Evolutionary conservation across 805 yeast genomes (phyloP), one percentile per base, ranked within the genome.

Genomic region (Zygosaccharomyces siamensis): DNA sequence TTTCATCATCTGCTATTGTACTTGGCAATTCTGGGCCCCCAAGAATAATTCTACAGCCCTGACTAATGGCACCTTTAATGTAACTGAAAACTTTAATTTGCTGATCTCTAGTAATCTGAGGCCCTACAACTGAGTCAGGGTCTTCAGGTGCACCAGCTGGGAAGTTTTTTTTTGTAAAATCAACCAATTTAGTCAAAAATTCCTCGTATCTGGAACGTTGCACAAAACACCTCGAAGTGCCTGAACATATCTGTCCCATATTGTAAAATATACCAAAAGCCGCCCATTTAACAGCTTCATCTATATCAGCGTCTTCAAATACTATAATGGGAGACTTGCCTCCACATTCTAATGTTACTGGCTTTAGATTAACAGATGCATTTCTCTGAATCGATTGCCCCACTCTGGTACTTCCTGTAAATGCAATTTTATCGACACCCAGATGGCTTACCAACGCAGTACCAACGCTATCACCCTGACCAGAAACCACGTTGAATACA

Each of bases 231-330:
- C 84, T 73, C 20, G 83, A 78, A 49, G 83, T 80, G 47, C 84
- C 83, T 43, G 83, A 77, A 66, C 85, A 80, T 53, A 80, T 81
- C 67, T 80, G 83, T 54, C 85, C 85, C 60, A 79, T 72, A 68
- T 80, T 80, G 68, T 70, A 74, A 70, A 79, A 79, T 53, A 79
- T 78, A 60, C 83, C 83, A 51, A 71, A 60, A 42, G 73, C 76
- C 3, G 76, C 76, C 77, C 81, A 78, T 54, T 76, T 73, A 28
- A 72, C 70, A 36, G 79, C 78, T 51, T 68, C 69, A 1, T 73
- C 76, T 21, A 76, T 52, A 56, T 75, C 72, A 14, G 77, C 76
- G 54, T 76, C 79, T 27, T 70, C 72, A 58, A 76, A 75, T 3
- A 76, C 68, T 26, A 76, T 60, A 51, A 72, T 65, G 4, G 80